Conservation (phyloP, 352 stramenopile species). For the Pythium insidiosum region DNA sequence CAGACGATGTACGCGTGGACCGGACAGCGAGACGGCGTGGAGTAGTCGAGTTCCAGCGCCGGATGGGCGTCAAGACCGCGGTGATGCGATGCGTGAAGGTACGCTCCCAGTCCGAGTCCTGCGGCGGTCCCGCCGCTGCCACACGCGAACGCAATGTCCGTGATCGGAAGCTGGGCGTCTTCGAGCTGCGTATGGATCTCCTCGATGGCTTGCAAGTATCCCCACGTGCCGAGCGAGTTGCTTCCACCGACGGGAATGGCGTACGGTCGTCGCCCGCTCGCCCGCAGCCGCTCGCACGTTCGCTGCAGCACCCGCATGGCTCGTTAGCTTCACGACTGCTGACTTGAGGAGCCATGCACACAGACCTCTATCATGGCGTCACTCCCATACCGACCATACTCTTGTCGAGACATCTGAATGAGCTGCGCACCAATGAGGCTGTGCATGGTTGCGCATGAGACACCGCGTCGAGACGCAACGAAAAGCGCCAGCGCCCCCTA, state of each 20-base stretch:
- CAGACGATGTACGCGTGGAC: constrained; percentile 83
- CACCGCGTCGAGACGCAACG: not conserved
- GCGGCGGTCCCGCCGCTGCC: constrained; percentile 72
- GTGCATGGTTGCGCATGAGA: not conserved
- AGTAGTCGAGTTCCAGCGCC: constrained; percentile 31
- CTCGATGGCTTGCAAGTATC: constrained; percentile 89
- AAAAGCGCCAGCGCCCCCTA: constrained; percentile 6
- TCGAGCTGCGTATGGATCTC: constrained; percentile 80
- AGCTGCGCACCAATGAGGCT: constrained; percentile 68
- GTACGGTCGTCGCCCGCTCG: constrained; percentile 58
- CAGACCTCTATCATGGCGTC: constrained; percentile 74
- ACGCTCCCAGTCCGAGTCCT: constrained; percentile 68
- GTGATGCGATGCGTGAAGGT: constrained; percentile 41
- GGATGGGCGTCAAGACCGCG: not conserved
- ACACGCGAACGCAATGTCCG: constrained; percentile 81
- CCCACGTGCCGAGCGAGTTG: constrained; percentile 91
- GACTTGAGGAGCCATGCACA: not conserved
- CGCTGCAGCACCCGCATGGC: constrained; percentile 17
- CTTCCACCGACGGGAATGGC: constrained; percentile 84
- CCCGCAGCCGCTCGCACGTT: constrained; percentile 55
- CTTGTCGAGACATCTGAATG: constrained; percentile 73
- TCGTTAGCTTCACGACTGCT: not conserved
- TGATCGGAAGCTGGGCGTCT: constrained; percentile 43
- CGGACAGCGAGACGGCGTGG: constrained; percentile 26
- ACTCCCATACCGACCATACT: constrained; percentile 73